These are phyloP conservation scores for Omphalotus olearius DNA, from an alignment of 1,284 basidiomycete species.

Conservation along the genomic window DNA sequence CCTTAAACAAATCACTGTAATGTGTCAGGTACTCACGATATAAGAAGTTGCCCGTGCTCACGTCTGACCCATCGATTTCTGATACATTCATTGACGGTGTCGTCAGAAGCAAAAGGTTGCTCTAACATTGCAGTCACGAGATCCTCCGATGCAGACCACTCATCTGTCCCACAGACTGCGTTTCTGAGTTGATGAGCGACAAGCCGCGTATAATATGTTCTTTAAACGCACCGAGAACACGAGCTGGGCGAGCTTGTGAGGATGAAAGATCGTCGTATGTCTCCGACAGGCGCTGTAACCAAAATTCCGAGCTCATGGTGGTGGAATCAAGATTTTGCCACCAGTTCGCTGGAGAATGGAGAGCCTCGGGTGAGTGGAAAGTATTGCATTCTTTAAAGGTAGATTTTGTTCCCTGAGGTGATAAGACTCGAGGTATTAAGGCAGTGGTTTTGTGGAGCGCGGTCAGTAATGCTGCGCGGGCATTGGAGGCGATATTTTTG, in stretches of 20 bases:
- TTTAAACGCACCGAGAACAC: conserved; percentile 43
- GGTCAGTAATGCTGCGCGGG: conserved; percentile 17
- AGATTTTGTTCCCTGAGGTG: conserved; percentile 3
- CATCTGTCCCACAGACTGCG: conserved; percentile 53
- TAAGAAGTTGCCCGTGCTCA: not conserved
- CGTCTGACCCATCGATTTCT: conserved; percentile 23
- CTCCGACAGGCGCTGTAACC: conserved; percentile 33
- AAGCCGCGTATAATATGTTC: too few relatives aligned
- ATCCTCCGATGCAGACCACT: conserved; percentile 45
- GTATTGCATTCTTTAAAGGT: too few relatives aligned
- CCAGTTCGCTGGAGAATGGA: too few relatives aligned
- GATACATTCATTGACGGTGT: conserved; percentile 34
- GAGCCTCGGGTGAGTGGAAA: too few relatives aligned
- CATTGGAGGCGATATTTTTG: too few relatives aligned
- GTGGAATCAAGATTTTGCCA: too few relatives aligned
- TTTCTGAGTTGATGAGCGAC: too few relatives aligned
- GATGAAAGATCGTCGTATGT: conserved; percentile 31
- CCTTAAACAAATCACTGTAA: not conserved
- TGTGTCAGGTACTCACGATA: not conserved
- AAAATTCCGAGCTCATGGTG: conserved; percentile 25
- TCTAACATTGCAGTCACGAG: conserved; percentile 66
- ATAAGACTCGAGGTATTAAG: conserved; percentile 36
- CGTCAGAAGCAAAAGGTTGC: conserved; percentile 56
- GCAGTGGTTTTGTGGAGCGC: conserved; percentile 36
- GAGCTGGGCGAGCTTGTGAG: conserved; percentile 23